Base-by-base conservation (phyloP, 2,329 filamentous ascomycete genomes). In the Penicillium griseofulvum region DNA sequence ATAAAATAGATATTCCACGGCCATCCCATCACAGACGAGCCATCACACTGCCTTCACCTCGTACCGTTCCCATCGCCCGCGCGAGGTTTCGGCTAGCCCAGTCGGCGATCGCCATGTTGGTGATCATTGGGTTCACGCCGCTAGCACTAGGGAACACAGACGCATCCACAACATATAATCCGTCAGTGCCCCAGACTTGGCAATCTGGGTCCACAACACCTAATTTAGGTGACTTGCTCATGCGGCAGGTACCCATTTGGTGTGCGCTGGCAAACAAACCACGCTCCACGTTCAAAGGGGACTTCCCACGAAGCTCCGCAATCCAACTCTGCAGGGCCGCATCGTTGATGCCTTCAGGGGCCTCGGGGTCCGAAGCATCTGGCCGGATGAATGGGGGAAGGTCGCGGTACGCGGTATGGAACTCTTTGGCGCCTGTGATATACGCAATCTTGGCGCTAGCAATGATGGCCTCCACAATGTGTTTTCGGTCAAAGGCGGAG, bases 371-470 rank as follows among this genome's bases (percentile, higher is more conserved):
- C 7, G 64, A 63, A 11, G 57, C 52, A 5, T 63, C 61, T 7
- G 71, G 64, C 12, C 83, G 81, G 29, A 82, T 70, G 68, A 91
- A 97, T 0, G 86, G 81, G 31, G 81, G 77, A 34, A 90, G 71
- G 10, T 84, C 85, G 0, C 83, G 81, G 19, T 89, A 78, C 4
- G 80, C 77, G 0, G 86, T 79, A 67, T 87, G 83, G 68, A 97
- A 92, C 73, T 96, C 90, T n/a, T 77, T 80, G 0, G 92, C 93
- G 24, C 91, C 91, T 38, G 84, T 81, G 43, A 91, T 82, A 70
- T 91, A 93, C 59, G 87, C 84, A 38, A 96, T 86, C 70, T 91
- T 90, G 33, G 87, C 86, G 2, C 88, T 76, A 2, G 85, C 89
- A 46, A 92, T 70, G 7, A 91, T 65, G 9, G 89, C 91, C 68